Base-by-base conservation (phyloP, 768 basidiomycete genomes). In the Dacryopinax spathularia region DNA sequence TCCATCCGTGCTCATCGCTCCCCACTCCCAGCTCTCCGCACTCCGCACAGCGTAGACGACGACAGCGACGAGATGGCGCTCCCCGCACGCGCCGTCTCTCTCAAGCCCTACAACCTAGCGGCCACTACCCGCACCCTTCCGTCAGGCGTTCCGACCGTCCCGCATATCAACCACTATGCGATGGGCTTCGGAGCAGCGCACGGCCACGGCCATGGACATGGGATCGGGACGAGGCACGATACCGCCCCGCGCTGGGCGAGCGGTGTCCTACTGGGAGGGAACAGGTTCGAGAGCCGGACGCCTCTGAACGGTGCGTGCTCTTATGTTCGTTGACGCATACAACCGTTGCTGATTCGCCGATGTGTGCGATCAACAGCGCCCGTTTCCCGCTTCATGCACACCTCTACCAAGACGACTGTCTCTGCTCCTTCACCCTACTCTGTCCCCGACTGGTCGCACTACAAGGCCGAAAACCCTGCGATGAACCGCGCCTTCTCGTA, bases 401-500 rank as follows among this genome's bases (percentile, higher is more conserved):
- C 89, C 68, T 86, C 91, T 62, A 80, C 84, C 65, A 39, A 61
- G 63, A 62, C 63, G 22, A 64, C 63, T 33, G 60, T 62, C 33
- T 60, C 34, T 67, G 61, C 41, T 39, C 66, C 60, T 65, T 67
- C 65, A 64, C 70, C 36, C 60, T 85, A 89, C 56, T 80, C 90
- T 66, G 90, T 95, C 7, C 96, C 96, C 67, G 88, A 97, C 78
- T 94, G 88, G 73, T 81, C 84, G 43, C 74, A 84, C 48, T 97
- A 98, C 80, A 84, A 85, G 70, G 79, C 86, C 15, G 77, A 82
- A 71, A 84, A 84, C 69, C 77, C 82, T 60, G 77, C 80, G 37
- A 77, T 71, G 68, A 88, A 88, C 78, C 87, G 88, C 66, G 83
- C 87, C 56, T 76, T 91, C 60, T 88, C 88, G 36, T 92, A 92